Base-by-base conservation (phyloP, 352 stramenopile species). In the Peronospora destructor region DNA sequence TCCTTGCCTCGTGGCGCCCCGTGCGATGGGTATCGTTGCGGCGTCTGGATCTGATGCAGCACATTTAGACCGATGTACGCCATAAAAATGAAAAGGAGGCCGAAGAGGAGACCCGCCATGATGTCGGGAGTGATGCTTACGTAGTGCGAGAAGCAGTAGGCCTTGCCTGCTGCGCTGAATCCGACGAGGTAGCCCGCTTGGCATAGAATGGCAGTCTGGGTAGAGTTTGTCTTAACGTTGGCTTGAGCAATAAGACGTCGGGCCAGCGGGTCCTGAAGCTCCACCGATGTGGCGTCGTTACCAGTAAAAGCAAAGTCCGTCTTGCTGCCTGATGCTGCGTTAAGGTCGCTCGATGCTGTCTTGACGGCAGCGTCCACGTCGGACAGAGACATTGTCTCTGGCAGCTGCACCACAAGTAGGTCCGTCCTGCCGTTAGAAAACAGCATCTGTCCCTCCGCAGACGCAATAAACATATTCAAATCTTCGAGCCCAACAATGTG, bases 111-210 rank as follows among this genome's bases (percentile, higher is more conserved):
- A n/a, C 63, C 78, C 17, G 78, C 71, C 25, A 92, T 61, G 26
- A 92, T 68, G 49, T 87, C 65, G 8, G 81, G 81, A 26, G 81
- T 92, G 71, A 88, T 87, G 67, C 70, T 71, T 53, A 92, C 81
- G 47, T 75, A 90, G 60, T 90, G 81, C 49, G 81, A 87, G 47
- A 90, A 92, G 73, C 81, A 92, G 65, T 87, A 92, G 29, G 76
- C 71, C 44, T 74, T 86, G 57, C 71, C 72, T 2, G 49, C 61
- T 38, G 71, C 59, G 29, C 52, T 73, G 37, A 68, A 67, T 26
- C 78, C 79, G 8, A 92, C 16, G 12, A 75, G 54, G 55, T 85
- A 86, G 40, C 74, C 78, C 11, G 62, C 58, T 35, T 86, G 74
- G 36, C 81, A 92, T 38, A 82, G 41, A 40, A 87, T 47, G 17